Conservation (phyloP, 176 grass and related monocot genomes). For the Aechmea fasciata region DNA sequence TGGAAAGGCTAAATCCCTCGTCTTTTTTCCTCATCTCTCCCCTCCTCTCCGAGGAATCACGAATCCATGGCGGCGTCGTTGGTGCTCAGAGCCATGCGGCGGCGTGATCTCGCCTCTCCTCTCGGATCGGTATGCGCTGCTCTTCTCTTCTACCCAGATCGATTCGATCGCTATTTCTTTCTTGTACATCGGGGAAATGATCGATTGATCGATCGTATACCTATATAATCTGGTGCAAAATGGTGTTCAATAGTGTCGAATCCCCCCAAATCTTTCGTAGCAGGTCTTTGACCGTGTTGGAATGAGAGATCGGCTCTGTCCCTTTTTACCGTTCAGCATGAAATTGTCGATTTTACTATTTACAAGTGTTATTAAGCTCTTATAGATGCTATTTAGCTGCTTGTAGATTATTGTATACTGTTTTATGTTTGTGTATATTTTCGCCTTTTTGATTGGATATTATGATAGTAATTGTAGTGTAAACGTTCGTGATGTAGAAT, state of each 20-base stretch:
- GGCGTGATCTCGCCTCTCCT: constrained; percentile 46
- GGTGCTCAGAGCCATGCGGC: constrained; percentile 43
- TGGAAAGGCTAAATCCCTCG: constrained; percentile 12
- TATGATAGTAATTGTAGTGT: not conserved
- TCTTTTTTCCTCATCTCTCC: not conserved
- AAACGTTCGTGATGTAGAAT: too few relatives aligned
- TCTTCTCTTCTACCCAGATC: not conserved
- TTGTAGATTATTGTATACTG: not conserved
- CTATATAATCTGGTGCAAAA: not conserved
- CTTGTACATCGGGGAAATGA: not conserved
- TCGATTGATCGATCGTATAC: not conserved
- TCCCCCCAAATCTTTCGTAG: too few relatives aligned
- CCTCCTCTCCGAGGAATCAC: not conserved
- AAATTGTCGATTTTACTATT: not conserved
- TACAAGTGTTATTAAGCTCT: not conserved
- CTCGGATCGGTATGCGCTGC: constrained; percentile 38
- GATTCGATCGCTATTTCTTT: not conserved
- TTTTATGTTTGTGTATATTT: not conserved
- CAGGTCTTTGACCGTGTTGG: too few relatives aligned
- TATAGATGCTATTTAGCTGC: not conserved
- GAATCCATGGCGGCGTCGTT: constrained; percentile 46
- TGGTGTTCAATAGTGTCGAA: not conserved
- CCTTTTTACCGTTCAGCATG: not conserved
- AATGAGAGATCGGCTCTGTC: not conserved
- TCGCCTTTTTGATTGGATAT: not conserved